These are phyloP conservation scores for Mrakia frigida DNA, from an alignment of 768 basidiomycete genomes.

Conservation along the genomic window DNA sequence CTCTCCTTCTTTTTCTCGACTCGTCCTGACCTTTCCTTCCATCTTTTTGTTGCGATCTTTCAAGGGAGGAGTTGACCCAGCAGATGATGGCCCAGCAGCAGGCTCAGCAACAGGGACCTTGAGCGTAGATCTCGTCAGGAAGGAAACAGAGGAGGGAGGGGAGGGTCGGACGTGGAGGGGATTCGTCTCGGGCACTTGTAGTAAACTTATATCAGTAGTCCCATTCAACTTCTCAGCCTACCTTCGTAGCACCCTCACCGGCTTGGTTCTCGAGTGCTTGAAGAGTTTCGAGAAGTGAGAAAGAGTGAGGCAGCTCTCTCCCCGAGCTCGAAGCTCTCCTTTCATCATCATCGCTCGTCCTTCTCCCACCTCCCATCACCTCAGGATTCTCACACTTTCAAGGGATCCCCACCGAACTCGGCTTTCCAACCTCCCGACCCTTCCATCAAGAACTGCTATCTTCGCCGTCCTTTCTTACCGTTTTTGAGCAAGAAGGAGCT, in stretches of 20 bases:
- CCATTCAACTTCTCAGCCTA: not conserved
- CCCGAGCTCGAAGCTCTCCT: too few species aligned
- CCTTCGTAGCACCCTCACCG: not conserved
- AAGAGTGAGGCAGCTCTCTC: too few species aligned
- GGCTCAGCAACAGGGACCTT: conserved; percentile 19
- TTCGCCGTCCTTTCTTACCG: too few species aligned
- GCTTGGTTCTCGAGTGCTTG: not conserved
- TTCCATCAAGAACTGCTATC: too few species aligned
- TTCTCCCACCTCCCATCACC: too few species aligned
- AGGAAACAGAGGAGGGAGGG: not conserved
- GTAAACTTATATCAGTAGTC: conserved; percentile 3
- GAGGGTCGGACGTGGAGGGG: not conserved
- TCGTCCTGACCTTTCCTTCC: not conserved
- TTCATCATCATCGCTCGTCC: too few species aligned
- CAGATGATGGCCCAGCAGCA: conserved; percentile 19
- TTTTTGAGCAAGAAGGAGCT: not conserved
- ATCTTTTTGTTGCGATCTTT: not conserved
- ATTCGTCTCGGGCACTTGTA: not conserved
- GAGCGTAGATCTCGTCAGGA: not conserved
- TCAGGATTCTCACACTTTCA: too few species aligned
- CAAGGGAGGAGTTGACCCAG: conserved; percentile 1
- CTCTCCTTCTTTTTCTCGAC: not conserved
- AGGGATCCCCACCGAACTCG: too few species aligned
- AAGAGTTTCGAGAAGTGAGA: not conserved
- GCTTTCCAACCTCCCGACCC: too few species aligned